Evolutionary conservation across 1,284 basidiomycete genomes (phyloP), one percentile per base, ranked within the genome.

Genomic region (Kwoniella shivajii): DNA sequence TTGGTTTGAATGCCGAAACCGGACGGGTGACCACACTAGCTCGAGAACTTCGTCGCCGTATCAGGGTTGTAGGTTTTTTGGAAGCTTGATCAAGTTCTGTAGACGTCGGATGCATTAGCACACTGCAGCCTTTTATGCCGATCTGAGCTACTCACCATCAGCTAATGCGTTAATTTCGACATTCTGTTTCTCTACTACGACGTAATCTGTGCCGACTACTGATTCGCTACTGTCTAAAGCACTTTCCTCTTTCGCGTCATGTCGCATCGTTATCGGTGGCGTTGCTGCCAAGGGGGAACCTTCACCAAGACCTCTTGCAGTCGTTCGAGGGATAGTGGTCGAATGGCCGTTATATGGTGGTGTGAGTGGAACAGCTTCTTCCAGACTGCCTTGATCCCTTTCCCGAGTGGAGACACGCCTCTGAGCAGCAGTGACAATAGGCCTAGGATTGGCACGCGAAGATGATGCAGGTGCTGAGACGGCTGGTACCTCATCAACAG

Each of bases 141-240:
- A 20, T 2, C 16, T 13, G 18, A 5, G 11, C 11, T 4, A 53
- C 76, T 68, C 54, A 80, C 79, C 82, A 66, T 84, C 83, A 4
- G 82, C 83, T 11, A 84, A 68, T 9, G 80, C 80, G 54, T 84
- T 83, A 61, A 83, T 80, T 68, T 84, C 82, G 11, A 84, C 82
- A 2, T 80, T 81, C 31, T 80, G 73, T 71, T 83, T 84, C 70
- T 84, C 82, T 13, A 84, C 80, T 33, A 84, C 79, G 4, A 84
- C 82, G 63, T 83, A 84, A 49, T 83, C 82, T 20, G 66, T 64
- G 0, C 67, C 71, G 2, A 71, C 67, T 1, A 71, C 63, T 11
- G 71, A 73, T 51, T 74, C 73, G 27, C 69, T 71, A 1, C 62
- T 61, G 3, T 71, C 73, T 2, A 75, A 55, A 6, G 71, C 68